Base-by-base conservation (phyloP, 768 basidiomycete species). In the Tephrocybe sp. region DNA sequence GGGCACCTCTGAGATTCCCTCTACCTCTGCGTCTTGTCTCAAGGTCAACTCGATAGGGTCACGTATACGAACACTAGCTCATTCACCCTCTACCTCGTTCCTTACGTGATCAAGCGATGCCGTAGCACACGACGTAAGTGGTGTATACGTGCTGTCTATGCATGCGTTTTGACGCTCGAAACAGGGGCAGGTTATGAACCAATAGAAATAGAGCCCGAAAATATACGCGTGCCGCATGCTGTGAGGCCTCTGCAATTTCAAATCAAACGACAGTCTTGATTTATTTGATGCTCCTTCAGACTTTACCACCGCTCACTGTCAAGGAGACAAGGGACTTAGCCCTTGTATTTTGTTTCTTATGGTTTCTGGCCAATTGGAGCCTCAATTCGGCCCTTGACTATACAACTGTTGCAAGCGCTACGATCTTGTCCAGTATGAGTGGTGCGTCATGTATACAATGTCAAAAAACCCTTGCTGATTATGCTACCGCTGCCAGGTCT, bases 361-460 rank as follows among this genome's bases (percentile, higher is more conserved):
- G 95, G 92, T 97, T 99, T 61, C 73, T 84, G 33, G 96, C 96
- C 11, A 98, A 98, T 62, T 98, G 94, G 92, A 67, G 84, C 10
- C 72, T 96, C 26, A 97, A 95, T 63, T 86, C 85, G 1, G 76
- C 89, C 16, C 75, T 98, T 39, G 84, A 81, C 26, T 89, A 86
- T 64, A 98, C 96, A 1, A 92, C 86, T 60, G 95, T 98, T n/a
- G 91, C 92, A 2, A 96, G 92, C 65, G 83, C 91, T 16, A 97
- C 95, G 4, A 86, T 98, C 33, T 68, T 97, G 45, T 87, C 90
- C 1, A 85, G 87, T 62, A 95, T 85, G 75, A 94, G 92, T 57
- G 93, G 95, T 93, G 58, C 31, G 84, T 66, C 26, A 4, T 32
- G 39, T 12, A 41, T 16, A 33, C 22, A 34, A 8, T 44, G 34